Conservation (phyloP, 2,329 filamentous ascomycete species). For the Venturiaceae sp. region DNA sequence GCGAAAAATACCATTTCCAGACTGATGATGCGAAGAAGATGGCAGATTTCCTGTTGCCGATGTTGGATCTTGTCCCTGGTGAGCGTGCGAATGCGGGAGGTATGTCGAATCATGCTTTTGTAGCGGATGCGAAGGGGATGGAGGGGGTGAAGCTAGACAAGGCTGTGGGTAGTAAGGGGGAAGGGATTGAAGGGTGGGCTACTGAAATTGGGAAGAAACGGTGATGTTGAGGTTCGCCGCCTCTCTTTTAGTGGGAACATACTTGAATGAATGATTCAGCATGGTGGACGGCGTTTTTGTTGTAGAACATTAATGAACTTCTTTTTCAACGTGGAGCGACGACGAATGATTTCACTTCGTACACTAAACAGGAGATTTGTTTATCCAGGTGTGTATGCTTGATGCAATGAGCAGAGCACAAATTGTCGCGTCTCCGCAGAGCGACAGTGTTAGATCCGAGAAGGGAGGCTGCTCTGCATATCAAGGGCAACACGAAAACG, state of each 20-base stretch:
- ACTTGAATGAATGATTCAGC: no score
- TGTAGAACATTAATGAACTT: neutral
- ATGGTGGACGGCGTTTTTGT: neutral
- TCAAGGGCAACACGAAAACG: no score
- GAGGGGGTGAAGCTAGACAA: conserved; percentile 66
- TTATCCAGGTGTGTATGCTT: no score
- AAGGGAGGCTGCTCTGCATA: no score
- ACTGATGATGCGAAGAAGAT: conserved; percentile 72
- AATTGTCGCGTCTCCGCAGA: no score
- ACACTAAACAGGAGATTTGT: no score
- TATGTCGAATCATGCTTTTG: conserved; percentile 78
- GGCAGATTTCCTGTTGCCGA: conserved; percentile 74
- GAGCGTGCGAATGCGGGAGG: conserved; percentile 90
- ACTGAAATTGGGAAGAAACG: conserved; percentile 52
- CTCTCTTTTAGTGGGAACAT: neutral
- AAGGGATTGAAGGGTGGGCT: conserved; percentile 92
- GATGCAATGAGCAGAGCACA: no score
- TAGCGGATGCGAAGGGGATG: conserved; percentile 85
- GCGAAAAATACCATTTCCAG: conserved; percentile 94
- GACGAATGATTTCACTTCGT: no score
- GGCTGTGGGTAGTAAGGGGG: conserved; percentile 70
- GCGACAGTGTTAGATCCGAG: no score
- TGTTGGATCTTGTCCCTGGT: conserved; percentile 83
- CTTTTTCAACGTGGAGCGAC: neutral
- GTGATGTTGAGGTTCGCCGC: no score